Conservation (phyloP, 2,329 filamentous ascomycete species). For the Trichoderma atroviride region DNA sequence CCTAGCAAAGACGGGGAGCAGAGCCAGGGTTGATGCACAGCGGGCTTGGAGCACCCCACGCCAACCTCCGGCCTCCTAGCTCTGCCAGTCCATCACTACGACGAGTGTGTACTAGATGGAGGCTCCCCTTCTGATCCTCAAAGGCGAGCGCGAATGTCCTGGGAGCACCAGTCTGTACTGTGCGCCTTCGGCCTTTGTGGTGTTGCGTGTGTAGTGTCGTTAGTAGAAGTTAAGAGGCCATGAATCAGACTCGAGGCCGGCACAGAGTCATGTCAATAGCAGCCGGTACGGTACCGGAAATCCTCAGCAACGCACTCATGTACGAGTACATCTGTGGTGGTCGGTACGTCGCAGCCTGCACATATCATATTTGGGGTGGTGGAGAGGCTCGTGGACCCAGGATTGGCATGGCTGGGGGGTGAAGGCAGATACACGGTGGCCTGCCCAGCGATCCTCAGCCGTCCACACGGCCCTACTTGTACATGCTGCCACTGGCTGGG, state of each 20-base stretch:
- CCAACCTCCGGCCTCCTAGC: slow-evolving; percentile 21
- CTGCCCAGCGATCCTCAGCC: slow-evolving; percentile 23
- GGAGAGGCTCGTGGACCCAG: slow-evolving; percentile 25
- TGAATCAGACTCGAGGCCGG: slow-evolving; percentile 3
- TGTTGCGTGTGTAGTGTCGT: not conserved
- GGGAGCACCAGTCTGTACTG: not conserved
- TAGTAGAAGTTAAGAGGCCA: not conserved
- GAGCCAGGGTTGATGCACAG: slow-evolving; percentile 25
- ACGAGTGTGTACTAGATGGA: slow-evolving; percentile 6
- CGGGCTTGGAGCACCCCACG: slow-evolving; percentile 27
- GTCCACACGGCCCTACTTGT: not conserved
- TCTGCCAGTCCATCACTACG: not conserved
- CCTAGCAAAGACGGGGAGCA: slow-evolving; percentile 24
- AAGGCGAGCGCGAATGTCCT: not conserved
- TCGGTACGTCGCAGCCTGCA: slow-evolving; percentile 17
- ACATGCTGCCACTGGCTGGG: not conserved
- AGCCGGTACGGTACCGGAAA: not conserved
- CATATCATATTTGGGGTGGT: slow-evolving; percentile 13
- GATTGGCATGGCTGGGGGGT: slow-evolving; percentile 1
- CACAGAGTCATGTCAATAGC: not conserved
- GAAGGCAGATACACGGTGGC: slow-evolving; percentile 22
- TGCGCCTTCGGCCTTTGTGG: not conserved
- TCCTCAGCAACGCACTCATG: slow-evolving; percentile 2
- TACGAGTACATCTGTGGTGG: not conserved
- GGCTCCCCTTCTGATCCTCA: slow-evolving; percentile 17